Conservation (phyloP, 2,329 filamentous ascomycete genomes). For the Phyllosticta citriasiana region DNA sequence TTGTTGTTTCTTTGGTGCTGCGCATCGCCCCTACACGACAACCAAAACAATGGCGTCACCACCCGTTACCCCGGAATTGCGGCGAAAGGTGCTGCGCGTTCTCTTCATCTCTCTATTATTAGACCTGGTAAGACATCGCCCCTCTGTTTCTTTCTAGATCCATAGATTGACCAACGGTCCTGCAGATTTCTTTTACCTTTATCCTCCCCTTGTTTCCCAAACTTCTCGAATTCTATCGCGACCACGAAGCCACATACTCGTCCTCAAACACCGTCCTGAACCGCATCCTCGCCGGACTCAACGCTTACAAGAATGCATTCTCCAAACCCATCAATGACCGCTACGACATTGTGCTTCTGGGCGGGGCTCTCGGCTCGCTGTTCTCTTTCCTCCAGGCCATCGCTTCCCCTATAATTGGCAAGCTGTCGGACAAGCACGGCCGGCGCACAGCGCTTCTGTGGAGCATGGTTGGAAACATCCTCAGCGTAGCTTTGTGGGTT, state of each 20-base stretch:
- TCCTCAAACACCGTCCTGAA: slow-evolving; percentile 58
- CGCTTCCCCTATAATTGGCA: slow-evolving; percentile 83
- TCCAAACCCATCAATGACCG: slow-evolving; percentile 85
- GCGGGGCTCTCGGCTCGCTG: slow-evolving; percentile 83
- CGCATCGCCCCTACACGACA: background rate
- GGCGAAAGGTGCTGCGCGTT: slow-evolving; percentile 76
- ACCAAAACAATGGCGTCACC: slow-evolving; percentile 9
- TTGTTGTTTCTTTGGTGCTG: background rate
- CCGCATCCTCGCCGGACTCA: slow-evolving; percentile 69
- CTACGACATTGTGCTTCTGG: slow-evolving; percentile 93
- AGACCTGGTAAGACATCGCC: slow-evolving; percentile 56
- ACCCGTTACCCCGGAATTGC: slow-evolving; percentile 36
- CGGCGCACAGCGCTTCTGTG: slow-evolving; percentile 76
- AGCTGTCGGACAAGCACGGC: slow-evolving; percentile 78
- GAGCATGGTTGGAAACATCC: slow-evolving; percentile 87
- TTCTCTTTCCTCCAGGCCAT: slow-evolving; percentile 90
- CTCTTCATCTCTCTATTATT: slow-evolving; percentile 82
- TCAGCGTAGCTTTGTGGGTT: slow-evolving; percentile 91
- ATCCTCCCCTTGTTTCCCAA: slow-evolving; percentile 94
- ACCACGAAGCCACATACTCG: slow-evolving; percentile 54
- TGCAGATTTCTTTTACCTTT: slow-evolving; percentile 92
- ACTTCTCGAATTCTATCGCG: slow-evolving; percentile 91
- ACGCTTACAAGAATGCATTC: slow-evolving; percentile 91
- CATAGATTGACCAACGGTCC: background rate
- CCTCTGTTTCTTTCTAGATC: background rate